Evolutionary conservation across 352 stramenopile species (phyloP), one percentile per base, ranked within the genome.

Genomic region (Phytophthora parvispora): DNA sequence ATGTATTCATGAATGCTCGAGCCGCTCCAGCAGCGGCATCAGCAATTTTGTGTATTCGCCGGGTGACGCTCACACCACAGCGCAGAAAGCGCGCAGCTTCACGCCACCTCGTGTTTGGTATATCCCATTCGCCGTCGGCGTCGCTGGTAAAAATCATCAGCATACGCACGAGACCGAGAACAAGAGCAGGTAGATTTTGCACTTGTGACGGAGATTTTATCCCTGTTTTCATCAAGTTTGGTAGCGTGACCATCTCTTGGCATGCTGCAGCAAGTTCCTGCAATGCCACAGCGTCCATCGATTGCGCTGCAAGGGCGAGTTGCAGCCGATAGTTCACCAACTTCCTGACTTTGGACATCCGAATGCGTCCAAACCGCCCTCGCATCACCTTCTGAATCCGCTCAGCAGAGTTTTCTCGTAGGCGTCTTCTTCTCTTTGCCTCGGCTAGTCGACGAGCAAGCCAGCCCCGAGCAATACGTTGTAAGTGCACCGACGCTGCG

Each of bases 141-240:
- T 94, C 77, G 31, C 76, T 83, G 13, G 83, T 90, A 34, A 90
- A 85, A 16, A 94, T 54, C 73, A 92, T 91, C 8, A 96, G 54
- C 16, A 96, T 45, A 18, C 89, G 85, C 6, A 95, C 79, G 27
- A 96, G 72, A 1, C 87, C 87, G 5, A 96, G 75, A 2, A 94
- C 84, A 16, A 93, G 69, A 12, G 85, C 69, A 28, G 84, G 67
- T 29, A 91, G 59, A 24, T 72, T 53, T 10, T 67, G 67, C n/a
- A n/a, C 10, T 52, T 45, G 2, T 60, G 34, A n/a, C 6, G 40
- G 25, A 18, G 15, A 6, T n/a, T 74, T 77, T 3, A 58, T 12
- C 18, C 47, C 25, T 4, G 47, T 53, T 49, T 58, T 58, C 24
- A 69, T 66, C 1, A 74, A 32, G 12, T 48, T 64, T 3, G 85